Conservation (phyloP, 1,284 basidiomycete species). For the Ceratorhiza oryzae-sativae region DNA sequence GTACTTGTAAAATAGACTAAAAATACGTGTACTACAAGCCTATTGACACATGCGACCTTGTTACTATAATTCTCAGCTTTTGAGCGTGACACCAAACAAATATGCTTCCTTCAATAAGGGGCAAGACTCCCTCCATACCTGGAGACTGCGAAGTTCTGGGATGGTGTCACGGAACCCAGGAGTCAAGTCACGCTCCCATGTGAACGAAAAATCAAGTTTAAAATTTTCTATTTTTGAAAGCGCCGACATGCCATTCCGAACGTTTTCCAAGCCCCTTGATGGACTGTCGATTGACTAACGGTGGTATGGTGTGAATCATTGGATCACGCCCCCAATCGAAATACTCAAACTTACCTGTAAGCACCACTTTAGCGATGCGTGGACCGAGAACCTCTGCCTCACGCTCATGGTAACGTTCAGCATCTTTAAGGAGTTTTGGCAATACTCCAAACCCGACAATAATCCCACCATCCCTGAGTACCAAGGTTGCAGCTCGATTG, state of each 20-base stretch:
- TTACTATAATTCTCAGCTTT: background rate
- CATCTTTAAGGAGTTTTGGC: background rate
- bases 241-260: background rate
- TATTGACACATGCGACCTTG: no score
- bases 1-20: no score
- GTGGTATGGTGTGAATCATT: background rate
- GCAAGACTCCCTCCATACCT: background rate
- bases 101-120: background rate
- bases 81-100: background rate
- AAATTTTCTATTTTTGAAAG: background rate
- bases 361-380: background rate
- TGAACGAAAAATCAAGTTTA: background rate
- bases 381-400: background rate
- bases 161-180: background rate
- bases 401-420: background rate
- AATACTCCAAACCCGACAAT: background rate
- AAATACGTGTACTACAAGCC: no score
- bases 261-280: background rate
- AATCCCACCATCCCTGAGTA: background rate
- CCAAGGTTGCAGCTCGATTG: background rate
- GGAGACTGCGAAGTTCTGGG: background rate
- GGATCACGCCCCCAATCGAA: background rate
- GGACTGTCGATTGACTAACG: background rate
- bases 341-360: background rate
- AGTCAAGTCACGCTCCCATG: background rate